Evolutionary conservation across 1,284 basidiomycete genomes (phyloP).

Genomic region (Ceratobasidium papillatum): DNA sequence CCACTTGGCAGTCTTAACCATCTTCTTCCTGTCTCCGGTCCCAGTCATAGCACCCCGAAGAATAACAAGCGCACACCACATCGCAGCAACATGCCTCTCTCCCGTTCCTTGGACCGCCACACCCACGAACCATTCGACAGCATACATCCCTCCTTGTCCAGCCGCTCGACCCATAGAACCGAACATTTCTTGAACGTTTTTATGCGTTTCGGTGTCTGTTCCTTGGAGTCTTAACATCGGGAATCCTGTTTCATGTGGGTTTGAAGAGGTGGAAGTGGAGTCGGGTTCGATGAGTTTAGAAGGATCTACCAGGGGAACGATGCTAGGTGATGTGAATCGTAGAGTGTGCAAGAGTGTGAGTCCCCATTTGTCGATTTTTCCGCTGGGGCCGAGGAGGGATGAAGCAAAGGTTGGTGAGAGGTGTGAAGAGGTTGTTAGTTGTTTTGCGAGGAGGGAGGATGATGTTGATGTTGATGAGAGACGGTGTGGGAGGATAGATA

Average conservation of each 20-base stretch:
- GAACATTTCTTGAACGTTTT: conserved; percentile 74
- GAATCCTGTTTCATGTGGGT: neutral
- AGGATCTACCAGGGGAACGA: conserved; percentile 50
- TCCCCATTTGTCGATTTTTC: conserved; percentile 89
- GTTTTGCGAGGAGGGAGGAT: conserved; percentile 51
- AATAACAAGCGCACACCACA: conserved; percentile 83
- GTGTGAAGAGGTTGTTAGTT: conserved; percentile 48
- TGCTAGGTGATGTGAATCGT: conserved; percentile 66
- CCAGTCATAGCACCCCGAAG: conserved; percentile 69
- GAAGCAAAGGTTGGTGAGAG: conserved; percentile 60
- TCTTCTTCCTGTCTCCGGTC: conserved; percentile 47
- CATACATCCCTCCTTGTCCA: conserved; percentile 72
- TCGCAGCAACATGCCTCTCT: conserved; percentile 65
- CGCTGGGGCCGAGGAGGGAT: conserved; percentile 78
- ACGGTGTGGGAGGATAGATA: conserved; percentile 71
- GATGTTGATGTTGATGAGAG: conserved; percentile 71
- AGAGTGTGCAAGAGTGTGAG: conserved; percentile 81
- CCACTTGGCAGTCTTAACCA: conserved; percentile 72
- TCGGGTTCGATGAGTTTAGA: conserved; percentile 43
- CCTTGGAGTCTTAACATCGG: conserved; percentile 57
- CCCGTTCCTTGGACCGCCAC: conserved; percentile 56
- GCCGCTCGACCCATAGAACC: conserved; percentile 70
- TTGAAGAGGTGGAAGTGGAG: conserved; percentile 3
- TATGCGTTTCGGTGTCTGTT: conserved; percentile 56
- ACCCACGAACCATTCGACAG: conserved; percentile 82